Conservation (phyloP, 2,329 filamentous ascomycete genomes). For the Curvularia sp. region DNA sequence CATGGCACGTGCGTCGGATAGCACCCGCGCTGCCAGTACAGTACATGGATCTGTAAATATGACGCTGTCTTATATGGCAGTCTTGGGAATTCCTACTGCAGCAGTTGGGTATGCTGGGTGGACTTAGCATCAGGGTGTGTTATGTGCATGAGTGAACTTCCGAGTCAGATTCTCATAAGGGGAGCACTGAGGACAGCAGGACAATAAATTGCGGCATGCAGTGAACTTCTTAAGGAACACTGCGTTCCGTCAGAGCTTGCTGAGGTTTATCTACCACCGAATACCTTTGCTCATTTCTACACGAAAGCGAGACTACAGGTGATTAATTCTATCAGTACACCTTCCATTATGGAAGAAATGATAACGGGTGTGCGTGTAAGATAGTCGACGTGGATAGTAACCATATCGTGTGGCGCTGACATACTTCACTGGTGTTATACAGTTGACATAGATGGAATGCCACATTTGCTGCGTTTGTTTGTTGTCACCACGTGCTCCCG, state of each 20-base stretch:
- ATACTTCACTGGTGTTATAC: too few species aligned
- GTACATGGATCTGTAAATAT: background rate
- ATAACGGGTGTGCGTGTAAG: background rate
- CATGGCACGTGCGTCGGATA: conserved; percentile 1
- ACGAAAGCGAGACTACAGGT: too few species aligned
- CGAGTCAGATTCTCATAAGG: background rate
- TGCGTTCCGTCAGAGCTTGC: background rate
- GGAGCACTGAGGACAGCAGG: too few species aligned
- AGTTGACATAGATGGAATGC: too few species aligned
- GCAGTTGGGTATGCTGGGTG: too few species aligned
- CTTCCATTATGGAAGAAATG: background rate
- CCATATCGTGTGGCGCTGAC: too few species aligned
- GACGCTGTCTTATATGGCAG: background rate
- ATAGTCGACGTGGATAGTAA: background rate
- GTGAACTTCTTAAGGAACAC: background rate
- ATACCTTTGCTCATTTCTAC: background rate
- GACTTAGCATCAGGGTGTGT: background rate
- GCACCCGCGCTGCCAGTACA: background rate
- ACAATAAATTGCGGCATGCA: too few species aligned
- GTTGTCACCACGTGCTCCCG: too few species aligned
- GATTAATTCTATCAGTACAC: background rate
- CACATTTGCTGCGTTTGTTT: too few species aligned
- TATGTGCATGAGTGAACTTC: background rate
- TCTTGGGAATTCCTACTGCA: background rate
- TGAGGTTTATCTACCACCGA: background rate